Evolutionary conservation across 2,329 filamentous ascomycete species (phyloP).

Genomic region (Fusarium sp.): DNA sequence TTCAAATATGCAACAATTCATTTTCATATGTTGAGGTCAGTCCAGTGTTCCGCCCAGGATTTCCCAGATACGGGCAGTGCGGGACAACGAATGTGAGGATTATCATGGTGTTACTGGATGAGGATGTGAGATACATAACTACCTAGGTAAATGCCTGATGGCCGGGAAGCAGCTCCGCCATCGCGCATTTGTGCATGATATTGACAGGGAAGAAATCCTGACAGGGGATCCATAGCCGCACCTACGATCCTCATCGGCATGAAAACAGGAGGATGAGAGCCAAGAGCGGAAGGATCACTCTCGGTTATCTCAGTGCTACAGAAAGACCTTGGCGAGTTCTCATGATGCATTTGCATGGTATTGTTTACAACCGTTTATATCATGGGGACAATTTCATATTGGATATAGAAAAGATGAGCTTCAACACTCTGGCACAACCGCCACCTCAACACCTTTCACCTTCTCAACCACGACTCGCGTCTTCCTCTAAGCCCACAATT

Average conservation of each 20-base stretch:
- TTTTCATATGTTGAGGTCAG: too few relatives aligned
- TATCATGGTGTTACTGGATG: neutral
- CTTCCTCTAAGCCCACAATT: neutral
- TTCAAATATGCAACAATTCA: too few relatives aligned
- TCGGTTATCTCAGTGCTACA: neutral
- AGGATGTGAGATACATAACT: neutral
- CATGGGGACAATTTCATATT: neutral
- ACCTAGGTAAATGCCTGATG: neutral
- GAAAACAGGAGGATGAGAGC: neutral
- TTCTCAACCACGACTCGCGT: slow-evolving; percentile 1
- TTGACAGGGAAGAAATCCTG: neutral
- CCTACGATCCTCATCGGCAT: neutral
- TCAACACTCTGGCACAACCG: neutral
- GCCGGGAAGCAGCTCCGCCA: neutral
- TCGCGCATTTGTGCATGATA: neutral
- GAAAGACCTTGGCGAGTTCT: neutral
- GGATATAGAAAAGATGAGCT: neutral
- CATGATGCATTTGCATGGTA: neutral
- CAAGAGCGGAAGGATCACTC: neutral
- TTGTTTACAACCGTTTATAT: neutral
- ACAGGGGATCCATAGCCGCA: neutral
- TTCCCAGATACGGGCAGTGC: too few relatives aligned
- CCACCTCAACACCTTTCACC: neutral
- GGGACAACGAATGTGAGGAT: neutral
- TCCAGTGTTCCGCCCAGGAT: too few relatives aligned